phyloP scores from a whole-genome alignment of 192 early-diverging fungal genomes.

The Allomyces macrogynus region DNA sequence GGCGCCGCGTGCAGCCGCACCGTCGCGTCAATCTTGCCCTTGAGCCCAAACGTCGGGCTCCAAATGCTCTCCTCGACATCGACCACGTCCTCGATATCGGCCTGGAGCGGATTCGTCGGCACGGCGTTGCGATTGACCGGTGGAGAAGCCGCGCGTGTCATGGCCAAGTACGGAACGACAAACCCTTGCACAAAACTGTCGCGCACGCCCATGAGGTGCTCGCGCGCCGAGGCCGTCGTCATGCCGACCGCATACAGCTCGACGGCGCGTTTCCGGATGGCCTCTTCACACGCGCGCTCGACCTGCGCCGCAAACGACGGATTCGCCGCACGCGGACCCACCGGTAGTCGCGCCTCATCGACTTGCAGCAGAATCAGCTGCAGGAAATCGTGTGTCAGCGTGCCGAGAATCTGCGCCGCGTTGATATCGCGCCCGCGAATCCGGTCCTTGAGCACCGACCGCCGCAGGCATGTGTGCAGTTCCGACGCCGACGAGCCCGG shows the following conservation, averaged over 20 bases:
- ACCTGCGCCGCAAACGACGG: no score
- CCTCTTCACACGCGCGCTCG: background rate
- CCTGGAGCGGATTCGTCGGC: no score
- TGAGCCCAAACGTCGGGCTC: slow-evolving; percentile 79
- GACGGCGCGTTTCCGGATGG: slow-evolving; percentile 25
- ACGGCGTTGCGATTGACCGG: slow-evolving; percentile 3
- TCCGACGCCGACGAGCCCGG: slow-evolving; percentile 56
- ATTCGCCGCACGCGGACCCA: slow-evolving; percentile 6
- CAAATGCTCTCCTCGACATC: slow-evolving; percentile 83
- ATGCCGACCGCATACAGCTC: slow-evolving; percentile 51
- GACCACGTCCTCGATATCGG: slow-evolving; percentile 41
- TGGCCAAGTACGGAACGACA: slow-evolving; percentile 5
- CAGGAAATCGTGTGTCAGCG: slow-evolving; percentile 61
- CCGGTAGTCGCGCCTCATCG: slow-evolving; percentile 22
- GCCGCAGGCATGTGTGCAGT: slow-evolving; percentile 52
- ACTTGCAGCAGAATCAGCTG: slow-evolving; percentile 53
- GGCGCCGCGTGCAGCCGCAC: slow-evolving; percentile 5
- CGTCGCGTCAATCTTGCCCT: slow-evolving; percentile 77
- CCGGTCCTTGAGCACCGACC: slow-evolving; percentile 51
- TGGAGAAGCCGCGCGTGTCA: background rate
- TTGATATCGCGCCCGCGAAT: slow-evolving; percentile 19
- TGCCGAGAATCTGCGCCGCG: slow-evolving; percentile 22
- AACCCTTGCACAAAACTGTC: slow-evolving; percentile 2
- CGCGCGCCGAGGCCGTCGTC: slow-evolving; percentile 4
- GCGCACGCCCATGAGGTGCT: slow-evolving; percentile 4